These are phyloP conservation scores for Chaetomiaceae sp. DNA, from an alignment of 2,329 filamentous ascomycete species.

Conservation along the genomic window DNA sequence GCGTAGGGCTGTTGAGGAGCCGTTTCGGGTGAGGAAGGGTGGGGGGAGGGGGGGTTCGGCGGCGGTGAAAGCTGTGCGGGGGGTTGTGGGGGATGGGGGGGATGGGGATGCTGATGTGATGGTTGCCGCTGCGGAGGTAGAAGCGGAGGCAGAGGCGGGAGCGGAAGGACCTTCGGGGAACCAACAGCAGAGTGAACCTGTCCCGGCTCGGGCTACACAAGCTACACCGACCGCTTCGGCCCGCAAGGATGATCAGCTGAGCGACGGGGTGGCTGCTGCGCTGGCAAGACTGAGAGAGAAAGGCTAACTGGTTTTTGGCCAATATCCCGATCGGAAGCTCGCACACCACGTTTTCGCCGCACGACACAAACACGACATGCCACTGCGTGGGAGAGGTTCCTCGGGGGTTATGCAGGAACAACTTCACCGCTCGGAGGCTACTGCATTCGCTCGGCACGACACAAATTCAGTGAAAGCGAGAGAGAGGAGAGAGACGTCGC, in stretches of 20 bases:
- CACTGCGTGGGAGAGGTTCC: background rate
- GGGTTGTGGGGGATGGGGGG: constrained; percentile 1
- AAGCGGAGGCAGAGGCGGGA: constrained; percentile 36
- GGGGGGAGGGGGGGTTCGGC: constrained; percentile 41
- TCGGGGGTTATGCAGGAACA: background rate
- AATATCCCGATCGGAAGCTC: background rate
- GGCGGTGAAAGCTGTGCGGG: constrained; percentile 6
- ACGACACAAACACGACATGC: constrained; percentile 4
- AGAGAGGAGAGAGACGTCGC: constrained; percentile 10
- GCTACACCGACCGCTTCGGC: constrained; percentile 19
- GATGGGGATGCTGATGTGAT: constrained; percentile 42
- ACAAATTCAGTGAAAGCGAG: too few species aligned
- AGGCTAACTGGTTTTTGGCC: constrained; percentile 25
- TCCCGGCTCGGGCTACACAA: background rate
- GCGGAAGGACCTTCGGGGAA: constrained; percentile 26
- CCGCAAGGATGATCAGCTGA: constrained; percentile 41
- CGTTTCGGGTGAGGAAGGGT: constrained; percentile 71
- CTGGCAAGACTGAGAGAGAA: constrained; percentile 53
- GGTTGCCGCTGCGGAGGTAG: constrained; percentile 43
- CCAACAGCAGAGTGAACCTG: constrained; percentile 28
- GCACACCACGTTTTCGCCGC: constrained; percentile 1
- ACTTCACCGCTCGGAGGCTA: background rate
- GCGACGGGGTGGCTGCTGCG: constrained; percentile 56
- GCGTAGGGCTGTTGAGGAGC: constrained; percentile 76
- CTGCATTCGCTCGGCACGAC: background rate